These are phyloP conservation scores for Delphinella strobiligena DNA, from an alignment of 2,329 filamentous ascomycete genomes.

Conservation along the genomic window DNA sequence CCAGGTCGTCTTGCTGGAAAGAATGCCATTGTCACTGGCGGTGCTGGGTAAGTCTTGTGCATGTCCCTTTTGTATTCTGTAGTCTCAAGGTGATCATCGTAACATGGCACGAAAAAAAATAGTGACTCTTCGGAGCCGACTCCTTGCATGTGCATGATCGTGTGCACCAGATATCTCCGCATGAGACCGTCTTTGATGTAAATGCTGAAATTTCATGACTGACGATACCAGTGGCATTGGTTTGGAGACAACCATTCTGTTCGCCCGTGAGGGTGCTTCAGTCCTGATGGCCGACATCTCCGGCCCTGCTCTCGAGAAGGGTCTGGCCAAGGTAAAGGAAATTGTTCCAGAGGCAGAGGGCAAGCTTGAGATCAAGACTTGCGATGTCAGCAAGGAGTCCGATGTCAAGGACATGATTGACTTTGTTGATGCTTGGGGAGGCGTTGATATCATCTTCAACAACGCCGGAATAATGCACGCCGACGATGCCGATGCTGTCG, in stretches of 20 bases:
- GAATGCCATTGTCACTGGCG: constrained; percentile 69
- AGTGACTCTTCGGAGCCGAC: no score
- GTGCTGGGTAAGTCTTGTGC: constrained; percentile 55
- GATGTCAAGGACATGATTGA: constrained; percentile 67
- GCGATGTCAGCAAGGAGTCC: constrained; percentile 77
- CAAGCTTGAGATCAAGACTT: constrained; percentile 50
- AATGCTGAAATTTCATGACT: no score
- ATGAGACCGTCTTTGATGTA: no score
- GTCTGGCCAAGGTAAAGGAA: constrained; percentile 61
- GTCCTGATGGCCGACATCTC: constrained; percentile 82
- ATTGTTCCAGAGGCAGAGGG: constrained; percentile 43
- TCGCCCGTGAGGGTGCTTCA: constrained; percentile 75
- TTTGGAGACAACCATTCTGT: constrained; percentile 82
- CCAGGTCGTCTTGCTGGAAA: constrained; percentile 50
- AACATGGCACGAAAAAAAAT: no score
- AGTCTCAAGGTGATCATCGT: no score
- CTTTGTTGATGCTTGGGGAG: constrained; percentile 69
- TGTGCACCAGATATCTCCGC: no score
- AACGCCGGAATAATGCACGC: constrained; percentile 96
- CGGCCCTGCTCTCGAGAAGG: constrained; percentile 62
- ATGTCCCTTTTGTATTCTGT: background rate
- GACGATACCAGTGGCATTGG: constrained; percentile 61
- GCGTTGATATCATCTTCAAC: constrained; percentile 89
- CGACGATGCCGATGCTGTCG: constrained; percentile 52
- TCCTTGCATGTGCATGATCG: no score